phyloP scores from a whole-genome alignment of 371 early-diverging fungal species.

The Rhizopus arrhizus region DNA sequence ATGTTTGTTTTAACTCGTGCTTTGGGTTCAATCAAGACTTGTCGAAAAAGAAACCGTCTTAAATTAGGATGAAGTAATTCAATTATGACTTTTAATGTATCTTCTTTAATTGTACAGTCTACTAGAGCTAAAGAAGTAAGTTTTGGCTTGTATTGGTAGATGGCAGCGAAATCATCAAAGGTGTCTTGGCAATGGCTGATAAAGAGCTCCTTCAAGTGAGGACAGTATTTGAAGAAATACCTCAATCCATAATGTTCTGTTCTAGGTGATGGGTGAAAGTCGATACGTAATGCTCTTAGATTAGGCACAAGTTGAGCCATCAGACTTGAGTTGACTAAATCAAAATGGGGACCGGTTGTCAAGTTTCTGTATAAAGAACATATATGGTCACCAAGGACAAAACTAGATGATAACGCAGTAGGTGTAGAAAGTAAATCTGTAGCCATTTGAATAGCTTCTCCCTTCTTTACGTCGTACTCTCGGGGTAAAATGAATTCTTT shows the following conservation, averaged over 20 bases:
- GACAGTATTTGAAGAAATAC: conserved; percentile 43
- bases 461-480: conserved; percentile 35
- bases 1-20: conserved; percentile 1
- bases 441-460: conserved; percentile 31
- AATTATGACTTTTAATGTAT: conserved; percentile 25
- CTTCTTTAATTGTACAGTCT: conserved; percentile 43
- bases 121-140: conserved; percentile 38
- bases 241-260: conserved; percentile 43
- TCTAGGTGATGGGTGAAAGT: conserved; percentile 45
- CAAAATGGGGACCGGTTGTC: conserved; percentile 39
- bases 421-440: conserved; percentile 40
- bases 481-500: conserved; percentile 53
- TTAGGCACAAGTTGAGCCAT: conserved; percentile 47
- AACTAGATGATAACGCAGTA: conserved; percentile 28
- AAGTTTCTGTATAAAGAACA: conserved; percentile 47
- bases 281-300: conserved; percentile 44
- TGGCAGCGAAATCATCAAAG: conserved; percentile 43
- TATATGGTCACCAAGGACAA: conserved; percentile 41
- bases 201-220: conserved; percentile 39
- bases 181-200: conserved; percentile 51
- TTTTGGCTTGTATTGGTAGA: conserved; percentile 28
- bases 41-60: conserved; percentile 29
- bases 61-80: conserved; percentile 19
- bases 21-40: conserved; percentile 39
- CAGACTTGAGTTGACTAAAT: conserved; percentile 39